Base-by-base conservation (phyloP, 768 basidiomycete species). In the Mycena kentingensis region DNA sequence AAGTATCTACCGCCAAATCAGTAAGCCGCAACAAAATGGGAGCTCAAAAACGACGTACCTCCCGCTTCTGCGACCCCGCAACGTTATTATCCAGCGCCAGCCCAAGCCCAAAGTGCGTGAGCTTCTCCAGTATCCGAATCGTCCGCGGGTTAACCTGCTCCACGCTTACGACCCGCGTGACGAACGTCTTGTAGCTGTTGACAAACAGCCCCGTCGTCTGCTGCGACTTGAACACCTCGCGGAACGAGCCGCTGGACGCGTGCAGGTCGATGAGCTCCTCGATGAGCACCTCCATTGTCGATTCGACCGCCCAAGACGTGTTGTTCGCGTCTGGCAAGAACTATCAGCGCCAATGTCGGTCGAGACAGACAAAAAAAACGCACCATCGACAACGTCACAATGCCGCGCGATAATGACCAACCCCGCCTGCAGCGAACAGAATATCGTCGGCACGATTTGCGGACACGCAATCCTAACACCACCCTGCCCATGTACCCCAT, bases 231-330 rank as follows among this genome's bases (percentile, higher is more conserved):
- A 93, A 92, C 1, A 87, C 65, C 49, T 85, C 79, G 12, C 88
- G 82, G 68, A 93, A 92, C 0, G 82, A 80, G 0, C 77, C 63
- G 55, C 79, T 83, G 0, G 83, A 78, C 1, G 80, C 75, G 56
- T 93, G 88, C 27, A 90, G 71, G 27, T 80, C 76, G 56, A 91
- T 82, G 43, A 93, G 66, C 46, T 87, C 82, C 63, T 86, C 87
- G 1, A 89, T 66, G 15, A 93, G 73, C 5, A 71, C 72, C 63
- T 88, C 87, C 63, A 83, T 80, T 11, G 72, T 74, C 1, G 70
- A 64, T 62, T 68, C 70, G 10, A 67, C 52, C 8, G 57, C 57
- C 58, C 54, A 59, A 19, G 55, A 52, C 18, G 41, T 26, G 48
- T 55, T 56, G 28, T 42, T 25, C 22, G 52, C 24, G 44, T 54